Conservation (phyloP, 2,329 filamentous ascomycete species). For the Hymenoscyphus albidus region DNA sequence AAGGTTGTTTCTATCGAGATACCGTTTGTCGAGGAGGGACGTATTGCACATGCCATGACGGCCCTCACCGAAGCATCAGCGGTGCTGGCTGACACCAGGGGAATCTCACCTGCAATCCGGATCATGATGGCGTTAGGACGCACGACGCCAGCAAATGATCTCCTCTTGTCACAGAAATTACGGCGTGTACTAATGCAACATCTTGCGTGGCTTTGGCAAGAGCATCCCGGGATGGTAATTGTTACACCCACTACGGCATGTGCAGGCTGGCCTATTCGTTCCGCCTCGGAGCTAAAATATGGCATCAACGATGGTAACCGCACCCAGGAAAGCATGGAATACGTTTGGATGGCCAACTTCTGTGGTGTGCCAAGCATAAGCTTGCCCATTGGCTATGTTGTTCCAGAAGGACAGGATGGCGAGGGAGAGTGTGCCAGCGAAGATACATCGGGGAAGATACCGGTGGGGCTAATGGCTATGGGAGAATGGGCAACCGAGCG, state of each 20-base stretch:
- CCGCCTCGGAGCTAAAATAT: slow-evolving; percentile 56
- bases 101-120: slow-evolving; percentile 55
- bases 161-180: slow-evolving; percentile 67
- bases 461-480: slow-evolving; percentile 58
- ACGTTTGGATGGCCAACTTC: slow-evolving; percentile 79
- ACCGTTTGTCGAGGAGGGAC: slow-evolving; percentile 63
- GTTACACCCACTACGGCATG: slow-evolving; percentile 73
- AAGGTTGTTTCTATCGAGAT: slow-evolving; percentile 56
- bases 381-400: slow-evolving; percentile 44
- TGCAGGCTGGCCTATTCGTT: slow-evolving; percentile 65
- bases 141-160: slow-evolving; percentile 52
- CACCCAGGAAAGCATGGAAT: slow-evolving; percentile 74
- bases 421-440: slow-evolving; percentile 18
- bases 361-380: slow-evolving; percentile 54
- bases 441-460: slow-evolving; percentile 50
- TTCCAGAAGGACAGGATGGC: slow-evolving; percentile 18
- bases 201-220: slow-evolving; percentile 63
- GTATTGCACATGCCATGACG: slow-evolving; percentile 71
- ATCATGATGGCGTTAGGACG: slow-evolving; percentile 43
- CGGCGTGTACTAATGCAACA: slow-evolving; percentile 75
- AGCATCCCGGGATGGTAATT: slow-evolving; percentile 70
- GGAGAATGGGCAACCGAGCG: slow-evolving; percentile 65
- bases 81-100: slow-evolving; percentile 28
- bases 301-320: slow-evolving; percentile 71
- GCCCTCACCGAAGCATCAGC: slow-evolving; percentile 68